Conservation (phyloP, 2,329 filamentous ascomycete species). For the Colletotrichum orchidophilum region DNA sequence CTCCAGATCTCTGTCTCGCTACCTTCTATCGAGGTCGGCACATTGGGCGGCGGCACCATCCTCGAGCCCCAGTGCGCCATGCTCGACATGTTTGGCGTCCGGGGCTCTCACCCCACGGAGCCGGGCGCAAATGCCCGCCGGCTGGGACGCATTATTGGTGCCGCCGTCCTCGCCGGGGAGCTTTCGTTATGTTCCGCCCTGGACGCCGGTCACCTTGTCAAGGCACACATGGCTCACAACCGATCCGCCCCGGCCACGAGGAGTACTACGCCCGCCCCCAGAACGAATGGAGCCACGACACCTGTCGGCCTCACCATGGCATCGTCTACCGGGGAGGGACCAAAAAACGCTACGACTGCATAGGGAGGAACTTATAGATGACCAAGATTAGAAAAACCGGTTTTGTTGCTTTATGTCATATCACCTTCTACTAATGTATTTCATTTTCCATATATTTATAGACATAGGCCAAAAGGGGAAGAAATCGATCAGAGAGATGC, state of each 20-base stretch:
- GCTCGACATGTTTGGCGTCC: slow-evolving; percentile 94
- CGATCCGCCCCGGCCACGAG: slow-evolving; percentile 78
- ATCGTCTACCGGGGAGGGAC: not conserved
- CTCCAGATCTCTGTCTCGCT: slow-evolving; percentile 98
- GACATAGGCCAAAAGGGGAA: not conserved
- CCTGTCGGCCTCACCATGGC: not conserved
- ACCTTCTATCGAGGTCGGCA: slow-evolving; percentile 97
- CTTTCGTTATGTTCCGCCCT: slow-evolving; percentile 90
- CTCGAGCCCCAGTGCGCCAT: slow-evolving; percentile 95
- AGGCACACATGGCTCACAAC: slow-evolving; percentile 96
- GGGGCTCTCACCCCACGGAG: slow-evolving; percentile 86
- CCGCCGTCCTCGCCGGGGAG: slow-evolving; percentile 89
- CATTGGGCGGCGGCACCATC: slow-evolving; percentile 94
- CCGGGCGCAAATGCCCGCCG: slow-evolving; percentile 92
- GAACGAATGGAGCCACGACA: not conserved
- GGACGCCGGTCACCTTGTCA: slow-evolving; percentile 90
- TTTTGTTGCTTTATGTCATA: not conserved
- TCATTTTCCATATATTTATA: not conserved
- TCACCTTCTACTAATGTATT: not conserved
- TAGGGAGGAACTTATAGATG: not conserved
- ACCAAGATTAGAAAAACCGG: not conserved
- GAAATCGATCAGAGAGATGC: not conserved
- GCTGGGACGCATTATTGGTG: slow-evolving; percentile 90
- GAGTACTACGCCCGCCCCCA: slow-evolving; percentile 36
- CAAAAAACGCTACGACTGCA: not conserved